Evolutionary conservation across 768 basidiomycete species (phyloP).

Genomic region (Suillus lakei): DNA sequence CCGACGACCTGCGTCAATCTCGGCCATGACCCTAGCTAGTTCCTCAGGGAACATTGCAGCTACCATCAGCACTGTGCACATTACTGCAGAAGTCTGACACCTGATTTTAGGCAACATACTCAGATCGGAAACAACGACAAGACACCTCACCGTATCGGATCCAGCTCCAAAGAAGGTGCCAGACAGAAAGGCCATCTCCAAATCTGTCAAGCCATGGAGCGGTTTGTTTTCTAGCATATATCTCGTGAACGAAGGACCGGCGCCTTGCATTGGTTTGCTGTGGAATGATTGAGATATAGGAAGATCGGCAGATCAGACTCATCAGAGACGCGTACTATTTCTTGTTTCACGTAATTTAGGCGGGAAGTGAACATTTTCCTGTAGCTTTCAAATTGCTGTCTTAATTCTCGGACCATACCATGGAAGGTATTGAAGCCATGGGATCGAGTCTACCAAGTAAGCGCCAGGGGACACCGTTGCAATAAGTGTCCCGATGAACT

Average conservation of each 20-base stretch:
- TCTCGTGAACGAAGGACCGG: constrained; percentile 46
- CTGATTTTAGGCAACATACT: neutral
- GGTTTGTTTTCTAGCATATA: constrained; percentile 54
- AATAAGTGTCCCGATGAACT: constrained; percentile 26
- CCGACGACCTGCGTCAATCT: constrained; percentile 58
- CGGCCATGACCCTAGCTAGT: constrained; percentile 50
- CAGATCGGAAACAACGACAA: neutral
- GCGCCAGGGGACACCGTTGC: constrained; percentile 36
- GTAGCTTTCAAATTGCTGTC: constrained; percentile 55
- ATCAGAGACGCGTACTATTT: constrained; percentile 37
- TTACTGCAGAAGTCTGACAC: constrained; percentile 49
- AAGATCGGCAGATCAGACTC: too few species aligned
- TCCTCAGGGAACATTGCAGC: constrained; percentile 54
- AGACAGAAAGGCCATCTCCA: constrained; percentile 60
- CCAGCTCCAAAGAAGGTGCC: constrained; percentile 67
- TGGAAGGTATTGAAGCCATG: constrained; percentile 49
- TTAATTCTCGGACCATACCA: constrained; percentile 58
- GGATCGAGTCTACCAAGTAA: constrained; percentile 37
- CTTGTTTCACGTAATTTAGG: constrained; percentile 43
- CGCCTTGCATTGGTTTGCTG: constrained; percentile 10
- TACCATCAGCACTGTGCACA: constrained; percentile 53
- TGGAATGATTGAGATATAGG: neutral
- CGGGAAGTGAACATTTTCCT: constrained; percentile 52
- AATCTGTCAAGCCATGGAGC: constrained; percentile 51
- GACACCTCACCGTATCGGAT: constrained; percentile 47